phyloP scores from a whole-genome alignment of 2,329 filamentous ascomycete species.

The Xylariaceae sp. region DNA sequence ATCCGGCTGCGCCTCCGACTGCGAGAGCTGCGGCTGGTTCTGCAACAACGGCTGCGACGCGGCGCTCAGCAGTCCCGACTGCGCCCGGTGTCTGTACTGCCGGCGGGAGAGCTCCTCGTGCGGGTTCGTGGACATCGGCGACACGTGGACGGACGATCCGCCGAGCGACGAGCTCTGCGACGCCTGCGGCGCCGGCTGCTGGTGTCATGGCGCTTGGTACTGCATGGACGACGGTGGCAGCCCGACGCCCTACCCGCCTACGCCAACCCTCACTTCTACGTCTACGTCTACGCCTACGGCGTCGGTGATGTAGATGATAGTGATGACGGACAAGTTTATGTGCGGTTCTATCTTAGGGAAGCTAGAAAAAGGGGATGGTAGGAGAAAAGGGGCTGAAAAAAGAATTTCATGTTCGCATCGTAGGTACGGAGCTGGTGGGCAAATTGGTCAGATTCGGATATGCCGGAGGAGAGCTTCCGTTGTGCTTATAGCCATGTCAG shows the following conservation, averaged over 20 bases:
- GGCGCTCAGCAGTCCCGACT: constrained; percentile 17
- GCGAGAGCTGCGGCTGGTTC: constrained; percentile 25
- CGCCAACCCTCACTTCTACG: constrained; percentile 10
- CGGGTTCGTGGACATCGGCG: constrained; percentile 14
- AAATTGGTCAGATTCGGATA: too few species aligned
- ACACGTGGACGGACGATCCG: constrained; percentile 20
- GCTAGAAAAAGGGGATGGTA: too few species aligned
- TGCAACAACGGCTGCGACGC: constrained; percentile 29
- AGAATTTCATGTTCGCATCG: too few species aligned
- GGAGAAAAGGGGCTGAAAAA: too few species aligned
- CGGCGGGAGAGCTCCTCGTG: constrained; percentile 32
- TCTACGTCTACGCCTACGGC: too few species aligned
- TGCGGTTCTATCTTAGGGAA: too few species aligned
- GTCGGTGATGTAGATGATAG: too few species aligned
- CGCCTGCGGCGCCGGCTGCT: constrained; percentile 20
- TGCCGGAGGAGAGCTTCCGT: too few species aligned
- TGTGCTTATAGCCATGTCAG: too few species aligned
- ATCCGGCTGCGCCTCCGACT: constrained; percentile 15
- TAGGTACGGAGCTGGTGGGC: too few species aligned
- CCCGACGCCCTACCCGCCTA: constrained; percentile 12
- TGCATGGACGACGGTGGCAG: constrained; percentile 12
- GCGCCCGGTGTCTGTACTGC: constrained; percentile 30
- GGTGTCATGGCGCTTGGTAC: constrained; percentile 24
- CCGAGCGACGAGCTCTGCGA: constrained; percentile 21
- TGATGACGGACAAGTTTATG: too few species aligned